phyloP scores from a whole-genome alignment of 1,284 basidiomycete species.

The Leccinum griseonigrum region DNA sequence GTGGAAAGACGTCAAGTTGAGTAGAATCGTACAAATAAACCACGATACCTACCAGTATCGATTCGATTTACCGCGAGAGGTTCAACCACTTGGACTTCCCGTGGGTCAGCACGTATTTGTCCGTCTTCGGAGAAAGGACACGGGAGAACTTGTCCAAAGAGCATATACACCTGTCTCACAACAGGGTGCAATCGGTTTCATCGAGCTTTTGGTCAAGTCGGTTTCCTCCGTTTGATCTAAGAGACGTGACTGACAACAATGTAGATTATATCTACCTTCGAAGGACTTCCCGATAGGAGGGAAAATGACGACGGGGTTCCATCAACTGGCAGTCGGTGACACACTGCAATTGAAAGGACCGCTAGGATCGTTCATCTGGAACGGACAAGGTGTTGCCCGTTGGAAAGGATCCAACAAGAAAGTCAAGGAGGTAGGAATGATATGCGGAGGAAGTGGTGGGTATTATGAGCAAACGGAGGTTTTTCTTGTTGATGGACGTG shows the following conservation, averaged over 20 bases:
- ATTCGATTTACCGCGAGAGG: constrained; percentile 45
- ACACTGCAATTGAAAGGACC: constrained; percentile 64
- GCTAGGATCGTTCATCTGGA: constrained; percentile 58
- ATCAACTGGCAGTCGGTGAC: constrained; percentile 50
- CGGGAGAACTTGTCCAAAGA: constrained; percentile 51
- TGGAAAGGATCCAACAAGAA: constrained; percentile 40
- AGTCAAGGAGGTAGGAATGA: constrained; percentile 50
- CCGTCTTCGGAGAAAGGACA: constrained; percentile 42
- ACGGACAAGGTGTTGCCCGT: constrained; percentile 37
- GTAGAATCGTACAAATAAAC: constrained; percentile 39
- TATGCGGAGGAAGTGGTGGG: constrained; percentile 57
- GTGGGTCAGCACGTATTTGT: constrained; percentile 65
- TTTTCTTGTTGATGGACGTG: background rate
- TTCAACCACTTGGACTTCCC: constrained; percentile 56
- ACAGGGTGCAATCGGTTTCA: constrained; percentile 42
- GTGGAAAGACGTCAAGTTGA: constrained; percentile 53
- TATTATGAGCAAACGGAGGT: background rate
- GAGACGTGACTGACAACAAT: background rate
- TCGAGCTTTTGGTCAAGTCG: constrained; percentile 59
- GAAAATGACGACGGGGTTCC: constrained; percentile 55
- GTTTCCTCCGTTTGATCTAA: constrained; percentile 2
- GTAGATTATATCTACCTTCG: constrained; percentile 46
- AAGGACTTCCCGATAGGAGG: constrained; percentile 46
- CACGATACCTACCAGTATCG: constrained; percentile 54
- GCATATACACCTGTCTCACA: constrained; percentile 64